Evolutionary conservation across 257 asterid species (phyloP).

Genomic region (Ligustrum vulgare): DNA sequence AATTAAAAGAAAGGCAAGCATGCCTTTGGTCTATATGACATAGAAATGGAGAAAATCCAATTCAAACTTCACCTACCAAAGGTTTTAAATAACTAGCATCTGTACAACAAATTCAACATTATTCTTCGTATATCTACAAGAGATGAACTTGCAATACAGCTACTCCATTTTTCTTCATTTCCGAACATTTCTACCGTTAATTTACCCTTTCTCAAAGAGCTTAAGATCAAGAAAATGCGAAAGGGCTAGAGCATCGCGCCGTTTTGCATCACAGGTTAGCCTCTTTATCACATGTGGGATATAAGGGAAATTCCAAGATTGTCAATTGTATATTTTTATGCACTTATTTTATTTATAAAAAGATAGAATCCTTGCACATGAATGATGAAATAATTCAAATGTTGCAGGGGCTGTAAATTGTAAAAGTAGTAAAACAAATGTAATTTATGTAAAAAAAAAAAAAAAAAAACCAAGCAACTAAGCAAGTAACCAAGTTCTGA

Average conservation of each 20-base stretch:
- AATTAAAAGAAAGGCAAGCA: background rate
- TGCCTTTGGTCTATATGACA: background rate
- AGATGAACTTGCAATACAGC: background rate
- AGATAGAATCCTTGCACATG: too few relatives aligned
- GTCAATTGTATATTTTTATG: conserved; percentile 32
- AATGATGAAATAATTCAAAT: too few relatives aligned
- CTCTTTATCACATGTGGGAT: conserved; percentile 74
- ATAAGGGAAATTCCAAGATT: conserved; percentile 84
- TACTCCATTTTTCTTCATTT: background rate
- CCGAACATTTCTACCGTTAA: conserved; percentile 16
- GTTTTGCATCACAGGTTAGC: conserved; percentile 88
- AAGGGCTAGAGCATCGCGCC: conserved; percentile 95
- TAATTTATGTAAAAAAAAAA: too few relatives aligned
- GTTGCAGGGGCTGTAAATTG: too few relatives aligned
- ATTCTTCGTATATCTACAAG: background rate
- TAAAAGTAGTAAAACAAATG: too few relatives aligned
- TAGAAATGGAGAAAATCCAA: background rate
- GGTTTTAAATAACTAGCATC: background rate
- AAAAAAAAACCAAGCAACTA: too few relatives aligned
- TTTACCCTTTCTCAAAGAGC: conserved; percentile 50
- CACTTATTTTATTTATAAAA: too few relatives aligned
- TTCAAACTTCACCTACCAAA: background rate
- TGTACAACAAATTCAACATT: background rate
- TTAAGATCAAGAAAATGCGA: conserved; percentile 59
- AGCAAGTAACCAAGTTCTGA: too few relatives aligned